Evolutionary conservation across 2,329 filamentous ascomycete genomes (phyloP), one percentile per base, ranked within the genome.

Genomic region (Nectriaceae sp.): DNA sequence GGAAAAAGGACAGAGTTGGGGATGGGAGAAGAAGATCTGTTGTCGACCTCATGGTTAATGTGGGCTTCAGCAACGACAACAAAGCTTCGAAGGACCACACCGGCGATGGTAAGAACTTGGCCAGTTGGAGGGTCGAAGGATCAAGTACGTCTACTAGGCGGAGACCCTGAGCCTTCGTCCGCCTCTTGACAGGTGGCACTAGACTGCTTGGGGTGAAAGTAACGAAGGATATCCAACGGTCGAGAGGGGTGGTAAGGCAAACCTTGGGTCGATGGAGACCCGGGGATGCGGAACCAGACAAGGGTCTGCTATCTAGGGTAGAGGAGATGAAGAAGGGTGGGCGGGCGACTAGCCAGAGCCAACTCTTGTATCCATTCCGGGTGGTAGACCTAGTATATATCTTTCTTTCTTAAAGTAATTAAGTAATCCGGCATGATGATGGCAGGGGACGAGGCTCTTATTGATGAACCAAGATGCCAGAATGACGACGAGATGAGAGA

Each of bases 201-300:
- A 64, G 51, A 37, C 61, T 64, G 45, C 44, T 64, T 63, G 55
- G 47, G 61, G 61, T 38, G 58, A 64, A 64, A 63, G 60, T 64
- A 61, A 64, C 61, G 61, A 64, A 57, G 45, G 49, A 51, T 42
- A 49, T 50, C 45, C 50, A 56, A 56, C 38, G 45, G 52, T 49
- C 52, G 53, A 55, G 52, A 45, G 50, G 47, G 47, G 39, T 38
- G 38, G 38, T 49, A 45, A 39, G 26, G 21, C 38, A 33, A 21
- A 33, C 38, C 42, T 40, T 36, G 47, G 40, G 42, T 53, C 49
- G 46, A 46, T 39, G 44, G 44, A 44, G 50, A 59, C 48, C 55
- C 55, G 47, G 46, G 50, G 53, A 49, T 50, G 56, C 53, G 55
- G 55, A 59, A 59, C 53, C 44, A 52, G 51, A 45, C 38, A 50